Conservation (phyloP, 225 moss, liverwort and hornwort species). For the Asterella californica region DNA sequence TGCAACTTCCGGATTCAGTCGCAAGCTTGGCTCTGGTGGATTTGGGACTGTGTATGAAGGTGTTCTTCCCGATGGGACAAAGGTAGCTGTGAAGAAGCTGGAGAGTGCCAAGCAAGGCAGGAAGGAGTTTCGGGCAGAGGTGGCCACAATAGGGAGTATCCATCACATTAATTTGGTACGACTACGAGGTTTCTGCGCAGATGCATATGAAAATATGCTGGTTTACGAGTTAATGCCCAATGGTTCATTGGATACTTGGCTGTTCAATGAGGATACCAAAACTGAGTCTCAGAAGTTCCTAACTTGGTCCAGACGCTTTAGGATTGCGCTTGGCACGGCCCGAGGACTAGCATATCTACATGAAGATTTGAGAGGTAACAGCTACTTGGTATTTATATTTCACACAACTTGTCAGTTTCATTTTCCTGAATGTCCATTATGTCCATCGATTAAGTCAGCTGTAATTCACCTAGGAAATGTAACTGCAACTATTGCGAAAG, state of each 20-base stretch:
- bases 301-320: constrained; percentile 13
- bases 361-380: constrained; percentile 17
- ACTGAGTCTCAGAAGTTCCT: neutral
- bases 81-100: constrained; percentile 32
- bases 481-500: constrained; percentile 43
- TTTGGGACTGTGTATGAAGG: constrained; percentile 37
- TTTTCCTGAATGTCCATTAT: neutral
- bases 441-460: no score
- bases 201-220: constrained; percentile 14
- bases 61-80: constrained; percentile 24
- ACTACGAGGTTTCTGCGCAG: constrained; percentile 30
- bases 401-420: neutral
- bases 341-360: constrained; percentile 26
- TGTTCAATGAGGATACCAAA: neutral
- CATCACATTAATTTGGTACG: constrained; percentile 30
- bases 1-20: constrained; percentile 26
- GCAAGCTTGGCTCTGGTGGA: constrained; percentile 32
- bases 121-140: constrained; percentile 28
- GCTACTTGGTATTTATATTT: neutral
- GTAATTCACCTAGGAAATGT: neutral
- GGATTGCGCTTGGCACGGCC: constrained; percentile 13
- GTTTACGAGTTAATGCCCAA: constrained; percentile 38
- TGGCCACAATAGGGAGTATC: constrained; percentile 17
- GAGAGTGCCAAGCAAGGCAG: constrained; percentile 5
- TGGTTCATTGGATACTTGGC: constrained; percentile 23